Evolutionary conservation across 495 filamentous ascomycete genomes (phyloP).

Genomic region (Penicillium salamii): DNA sequence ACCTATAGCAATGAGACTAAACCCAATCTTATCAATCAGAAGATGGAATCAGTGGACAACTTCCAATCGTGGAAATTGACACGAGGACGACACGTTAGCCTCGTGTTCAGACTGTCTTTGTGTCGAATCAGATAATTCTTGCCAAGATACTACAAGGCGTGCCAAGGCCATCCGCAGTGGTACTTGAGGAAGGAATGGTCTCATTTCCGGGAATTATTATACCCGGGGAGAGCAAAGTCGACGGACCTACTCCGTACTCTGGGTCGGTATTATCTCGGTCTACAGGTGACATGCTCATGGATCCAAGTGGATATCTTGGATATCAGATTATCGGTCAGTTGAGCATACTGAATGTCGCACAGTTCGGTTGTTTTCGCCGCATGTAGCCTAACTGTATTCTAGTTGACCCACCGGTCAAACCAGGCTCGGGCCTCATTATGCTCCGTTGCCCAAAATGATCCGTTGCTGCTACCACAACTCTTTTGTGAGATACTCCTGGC

Average conservation of each 20-base stretch:
- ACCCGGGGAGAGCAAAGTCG: not conserved
- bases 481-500: not conserved
- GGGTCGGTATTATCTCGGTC: too few species aligned
- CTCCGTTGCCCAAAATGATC: not conserved
- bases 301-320: too few species aligned
- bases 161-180: constrained; percentile 1
- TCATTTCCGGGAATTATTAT: constrained; percentile 2
- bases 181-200: constrained; percentile 2
- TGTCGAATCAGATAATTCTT: constrained; percentile 21
- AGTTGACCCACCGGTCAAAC: not conserved
- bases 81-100: not conserved
- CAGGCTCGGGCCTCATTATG: not conserved
- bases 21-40: constrained; percentile 6
- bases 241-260: too few species aligned
- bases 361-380: not conserved
- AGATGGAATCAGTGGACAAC: not conserved
- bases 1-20: too few species aligned
- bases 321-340: not conserved
- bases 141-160: constrained; percentile 12
- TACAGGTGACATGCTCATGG: too few species aligned
- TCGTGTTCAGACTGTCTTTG: not conserved
- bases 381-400: not conserved
- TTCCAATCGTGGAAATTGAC: not conserved
- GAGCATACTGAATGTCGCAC: not conserved
- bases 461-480: not conserved